Evolutionary conservation across 352 stramenopile genomes (phyloP).

Genomic region (Pythium dissotocum): DNA sequence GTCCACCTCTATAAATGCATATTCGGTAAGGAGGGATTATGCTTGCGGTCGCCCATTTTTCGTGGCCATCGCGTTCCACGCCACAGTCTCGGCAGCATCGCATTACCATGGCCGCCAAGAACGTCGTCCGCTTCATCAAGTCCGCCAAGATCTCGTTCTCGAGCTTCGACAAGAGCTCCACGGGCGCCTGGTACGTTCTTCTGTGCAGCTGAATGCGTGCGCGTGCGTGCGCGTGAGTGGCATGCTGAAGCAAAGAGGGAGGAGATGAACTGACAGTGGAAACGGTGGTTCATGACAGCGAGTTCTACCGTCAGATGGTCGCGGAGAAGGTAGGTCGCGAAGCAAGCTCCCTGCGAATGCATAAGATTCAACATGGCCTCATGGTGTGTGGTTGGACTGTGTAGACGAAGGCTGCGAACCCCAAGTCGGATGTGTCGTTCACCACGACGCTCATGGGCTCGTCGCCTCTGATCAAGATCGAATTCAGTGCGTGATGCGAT

Average conservation of each 20-base stretch:
- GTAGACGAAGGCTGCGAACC: slow-evolving; percentile 75
- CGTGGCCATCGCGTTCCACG: slow-evolving; percentile 16
- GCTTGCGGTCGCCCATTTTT: slow-evolving; percentile 11
- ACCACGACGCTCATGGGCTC: slow-evolving; percentile 55
- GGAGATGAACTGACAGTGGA: slow-evolving; percentile 6
- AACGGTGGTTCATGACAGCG: slow-evolving; percentile 37
- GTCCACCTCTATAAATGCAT: slow-evolving; percentile 13
- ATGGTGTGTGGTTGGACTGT: neutral
- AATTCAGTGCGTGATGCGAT: slow-evolving; percentile 65
- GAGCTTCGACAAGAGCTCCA: slow-evolving; percentile 71
- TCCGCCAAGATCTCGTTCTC: slow-evolving; percentile 85
- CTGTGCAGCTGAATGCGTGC: neutral
- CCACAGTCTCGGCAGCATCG: slow-evolving; percentile 1
- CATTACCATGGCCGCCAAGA: slow-evolving; percentile 66
- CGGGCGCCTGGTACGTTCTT: slow-evolving; percentile 66
- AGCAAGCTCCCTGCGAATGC: neutral
- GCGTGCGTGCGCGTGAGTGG: neutral
- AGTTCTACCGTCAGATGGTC: slow-evolving; percentile 86
- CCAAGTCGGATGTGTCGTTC: slow-evolving; percentile 74
- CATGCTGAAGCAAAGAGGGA: neutral
- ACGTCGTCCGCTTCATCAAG: slow-evolving; percentile 87
- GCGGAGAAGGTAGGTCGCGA: slow-evolving; percentile 57
- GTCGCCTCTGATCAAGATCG: slow-evolving; percentile 68
- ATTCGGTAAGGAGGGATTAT: slow-evolving; percentile 21
- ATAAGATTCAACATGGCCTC: neutral